These are phyloP conservation scores for Cyberlindnera maritima DNA, from an alignment of 805 yeast species.

Conservation along the genomic window DNA sequence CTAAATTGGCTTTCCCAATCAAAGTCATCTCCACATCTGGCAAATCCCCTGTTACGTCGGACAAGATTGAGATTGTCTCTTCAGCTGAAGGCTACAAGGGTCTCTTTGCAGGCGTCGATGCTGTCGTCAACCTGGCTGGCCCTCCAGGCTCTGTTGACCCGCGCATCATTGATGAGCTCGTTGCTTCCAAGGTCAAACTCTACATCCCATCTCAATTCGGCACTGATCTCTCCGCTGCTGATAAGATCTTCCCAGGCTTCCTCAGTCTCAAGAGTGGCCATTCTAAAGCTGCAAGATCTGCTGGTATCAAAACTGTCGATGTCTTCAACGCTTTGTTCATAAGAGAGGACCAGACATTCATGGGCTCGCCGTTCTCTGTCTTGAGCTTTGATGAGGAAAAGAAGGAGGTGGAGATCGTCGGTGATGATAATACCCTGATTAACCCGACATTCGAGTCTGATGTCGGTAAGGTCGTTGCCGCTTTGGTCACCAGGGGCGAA, in stretches of 20 bases:
- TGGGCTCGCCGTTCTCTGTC: slow-evolving; percentile 28
- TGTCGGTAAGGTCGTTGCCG: slow-evolving; percentile 42
- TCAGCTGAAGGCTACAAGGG: slow-evolving; percentile 28
- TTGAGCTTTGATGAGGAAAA: slow-evolving; percentile 37
- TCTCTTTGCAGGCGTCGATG: slow-evolving; percentile 47
- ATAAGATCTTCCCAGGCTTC: slow-evolving; percentile 34
- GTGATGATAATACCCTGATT: slow-evolving; percentile 37
- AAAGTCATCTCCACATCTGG: slow-evolving; percentile 41
- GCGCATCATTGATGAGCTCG: slow-evolving; percentile 39
- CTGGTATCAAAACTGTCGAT: slow-evolving; percentile 48
- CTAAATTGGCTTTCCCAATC: slow-evolving; percentile 45
- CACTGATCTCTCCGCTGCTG: slow-evolving; percentile 34
- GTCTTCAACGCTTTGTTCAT: slow-evolving; percentile 40
- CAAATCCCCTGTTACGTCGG: slow-evolving; percentile 18
- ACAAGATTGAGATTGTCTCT: slow-evolving; percentile 20
- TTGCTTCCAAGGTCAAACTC: slow-evolving; percentile 43
- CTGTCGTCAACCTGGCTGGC: slow-evolving; percentile 45
- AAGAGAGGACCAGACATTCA: slow-evolving; percentile 26
- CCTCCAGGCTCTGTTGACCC: slow-evolving; percentile 30
- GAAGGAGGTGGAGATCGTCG: slow-evolving; percentile 37
- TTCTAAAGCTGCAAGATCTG: slow-evolving; percentile 36
- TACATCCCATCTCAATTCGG: slow-evolving; percentile 66
- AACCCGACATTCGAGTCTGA: slow-evolving; percentile 39
- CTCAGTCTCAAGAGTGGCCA: slow-evolving; percentile 34
- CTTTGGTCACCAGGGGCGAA: slow-evolving; percentile 36